Conservation (phyloP, 163 green algal species). For the Trebouxiophyceae sp. region DNA sequence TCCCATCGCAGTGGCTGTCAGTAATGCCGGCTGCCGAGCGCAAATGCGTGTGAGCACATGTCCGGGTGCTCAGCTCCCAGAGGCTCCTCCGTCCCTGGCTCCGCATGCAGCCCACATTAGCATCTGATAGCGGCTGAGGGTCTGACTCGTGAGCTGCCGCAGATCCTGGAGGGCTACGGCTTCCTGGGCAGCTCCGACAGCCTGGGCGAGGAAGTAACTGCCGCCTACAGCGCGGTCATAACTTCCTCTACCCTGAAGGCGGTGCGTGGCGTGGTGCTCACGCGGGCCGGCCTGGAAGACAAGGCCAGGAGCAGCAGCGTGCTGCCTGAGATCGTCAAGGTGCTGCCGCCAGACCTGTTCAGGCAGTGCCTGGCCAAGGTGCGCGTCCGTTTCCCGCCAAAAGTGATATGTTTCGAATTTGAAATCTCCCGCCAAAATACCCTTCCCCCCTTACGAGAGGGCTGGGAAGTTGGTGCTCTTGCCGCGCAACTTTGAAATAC, state of each 20-base stretch:
- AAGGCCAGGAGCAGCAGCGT: conserved; percentile 12
- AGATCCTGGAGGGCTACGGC: conserved; percentile 68
- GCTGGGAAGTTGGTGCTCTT: too few species aligned
- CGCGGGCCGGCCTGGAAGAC: conserved; percentile 13
- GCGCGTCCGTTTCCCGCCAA: too few species aligned
- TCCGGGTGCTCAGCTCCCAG: neutral
- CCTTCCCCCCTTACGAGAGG: too few species aligned
- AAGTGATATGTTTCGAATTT: too few species aligned
- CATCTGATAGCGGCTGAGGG: neutral
- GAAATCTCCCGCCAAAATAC: too few species aligned
- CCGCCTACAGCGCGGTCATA: conserved; percentile 40
- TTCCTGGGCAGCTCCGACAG: conserved; percentile 42
- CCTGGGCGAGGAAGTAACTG: conserved; percentile 44
- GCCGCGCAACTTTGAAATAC: too few species aligned
- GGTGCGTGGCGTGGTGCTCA: conserved; percentile 19
- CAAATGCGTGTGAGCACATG: neutral
- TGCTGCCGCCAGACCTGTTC: conserved; percentile 57
- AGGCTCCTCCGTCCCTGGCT: neutral
- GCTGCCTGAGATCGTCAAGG: conserved; percentile 51
- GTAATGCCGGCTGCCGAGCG: neutral
- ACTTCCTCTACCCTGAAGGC: conserved; percentile 26
- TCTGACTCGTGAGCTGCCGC: neutral
- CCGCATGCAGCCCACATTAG: neutral
- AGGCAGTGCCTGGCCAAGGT: conserved; percentile 52
- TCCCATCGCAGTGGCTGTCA: neutral